phyloP scores from a whole-genome alignment of 345 rosid genomes.

The Linum lewisii region DNA sequence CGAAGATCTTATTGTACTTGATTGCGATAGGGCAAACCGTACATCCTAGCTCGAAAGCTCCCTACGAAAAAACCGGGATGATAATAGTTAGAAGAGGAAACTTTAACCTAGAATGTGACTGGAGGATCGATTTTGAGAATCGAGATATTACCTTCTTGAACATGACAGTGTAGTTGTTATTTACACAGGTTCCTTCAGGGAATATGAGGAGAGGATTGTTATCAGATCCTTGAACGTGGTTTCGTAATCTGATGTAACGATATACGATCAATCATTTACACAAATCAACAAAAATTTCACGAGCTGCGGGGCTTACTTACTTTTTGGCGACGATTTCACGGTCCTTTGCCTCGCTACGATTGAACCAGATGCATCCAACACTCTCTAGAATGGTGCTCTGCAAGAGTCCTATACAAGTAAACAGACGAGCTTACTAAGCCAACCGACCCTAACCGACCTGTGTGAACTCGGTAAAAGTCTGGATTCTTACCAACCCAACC shows the following conservation, averaged over 20 bases:
- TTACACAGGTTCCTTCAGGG: slow-evolving; percentile 97
- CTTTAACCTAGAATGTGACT: background rate
- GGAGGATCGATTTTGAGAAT: too few species aligned
- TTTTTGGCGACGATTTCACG: slow-evolving; percentile 92
- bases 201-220: slow-evolving; percentile 96
- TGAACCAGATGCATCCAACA: slow-evolving; percentile 96
- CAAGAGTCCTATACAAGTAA: slow-evolving; percentile 53
- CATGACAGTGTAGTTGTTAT: slow-evolving; percentile 94
- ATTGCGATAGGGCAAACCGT: slow-evolving; percentile 97
- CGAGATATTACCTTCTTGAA: slow-evolving; percentile 91
- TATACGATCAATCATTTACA: slow-evolving; percentile 15
- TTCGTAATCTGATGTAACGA: slow-evolving; percentile 61
- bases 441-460: too few species aligned
- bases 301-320: too few species aligned
- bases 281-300: slow-evolving; percentile 14
- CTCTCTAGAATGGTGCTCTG: slow-evolving; percentile 97
- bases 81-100: background rate
- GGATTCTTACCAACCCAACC: slow-evolving; percentile 95
- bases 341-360: slow-evolving; percentile 90
- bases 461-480: background rate
- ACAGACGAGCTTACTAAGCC: too few species aligned
- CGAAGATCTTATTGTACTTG: slow-evolving; percentile 94
- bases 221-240: slow-evolving; percentile 80
- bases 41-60: slow-evolving; percentile 93
- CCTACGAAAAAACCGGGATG: slow-evolving; percentile 28